Evolutionary conservation across 2,329 filamentous ascomycete species (phyloP).

Genomic region (Claviceps spartinae): DNA sequence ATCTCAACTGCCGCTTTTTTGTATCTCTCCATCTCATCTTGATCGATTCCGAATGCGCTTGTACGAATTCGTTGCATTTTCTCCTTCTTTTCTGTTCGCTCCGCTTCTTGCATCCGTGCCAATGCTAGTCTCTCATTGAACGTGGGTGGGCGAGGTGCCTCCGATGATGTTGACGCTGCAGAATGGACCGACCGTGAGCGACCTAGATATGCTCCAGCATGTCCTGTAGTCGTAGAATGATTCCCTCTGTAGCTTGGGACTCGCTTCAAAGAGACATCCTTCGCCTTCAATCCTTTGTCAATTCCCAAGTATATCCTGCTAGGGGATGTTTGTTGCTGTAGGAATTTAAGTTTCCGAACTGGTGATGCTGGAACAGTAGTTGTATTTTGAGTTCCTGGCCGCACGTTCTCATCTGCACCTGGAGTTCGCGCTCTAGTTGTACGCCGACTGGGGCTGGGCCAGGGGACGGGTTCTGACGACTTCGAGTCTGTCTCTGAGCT

Average conservation of each 20-base stretch:
- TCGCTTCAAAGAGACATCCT: slow-evolving; percentile 73
- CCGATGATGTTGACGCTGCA: slow-evolving; percentile 12
- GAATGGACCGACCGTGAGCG: slow-evolving; percentile 27
- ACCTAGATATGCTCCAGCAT: slow-evolving; percentile 28
- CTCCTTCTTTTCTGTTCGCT: slow-evolving; percentile 35
- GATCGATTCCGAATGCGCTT: slow-evolving; percentile 42
- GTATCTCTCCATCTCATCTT: slow-evolving; percentile 45
- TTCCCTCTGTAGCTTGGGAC: slow-evolving; percentile 36
- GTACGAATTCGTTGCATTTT: slow-evolving; percentile 40
- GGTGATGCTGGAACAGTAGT: slow-evolving; percentile 67
- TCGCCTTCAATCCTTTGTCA: slow-evolving; percentile 70
- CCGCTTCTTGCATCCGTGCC: slow-evolving; percentile 43
- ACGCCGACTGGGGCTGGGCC: slow-evolving; percentile 11
- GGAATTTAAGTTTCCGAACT: slow-evolving; percentile 44
- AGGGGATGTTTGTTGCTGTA: slow-evolving; percentile 54
- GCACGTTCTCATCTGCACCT: slow-evolving; percentile 10
- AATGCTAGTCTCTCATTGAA: slow-evolving; percentile 82
- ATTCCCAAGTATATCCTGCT: slow-evolving; percentile 72
- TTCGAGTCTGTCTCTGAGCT: slow-evolving; percentile 9
- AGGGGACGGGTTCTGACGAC: slow-evolving; percentile 7
- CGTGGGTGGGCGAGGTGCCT: slow-evolving; percentile 31
- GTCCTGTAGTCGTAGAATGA: slow-evolving; percentile 9
- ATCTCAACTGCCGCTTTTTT: slow-evolving; percentile 44
- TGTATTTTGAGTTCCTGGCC: slow-evolving; percentile 15
- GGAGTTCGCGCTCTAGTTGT: slow-evolving; percentile 15